Base-by-base conservation (phyloP, 2,329 filamentous ascomycete species). In the Trichophyton benhamiae region DNA sequence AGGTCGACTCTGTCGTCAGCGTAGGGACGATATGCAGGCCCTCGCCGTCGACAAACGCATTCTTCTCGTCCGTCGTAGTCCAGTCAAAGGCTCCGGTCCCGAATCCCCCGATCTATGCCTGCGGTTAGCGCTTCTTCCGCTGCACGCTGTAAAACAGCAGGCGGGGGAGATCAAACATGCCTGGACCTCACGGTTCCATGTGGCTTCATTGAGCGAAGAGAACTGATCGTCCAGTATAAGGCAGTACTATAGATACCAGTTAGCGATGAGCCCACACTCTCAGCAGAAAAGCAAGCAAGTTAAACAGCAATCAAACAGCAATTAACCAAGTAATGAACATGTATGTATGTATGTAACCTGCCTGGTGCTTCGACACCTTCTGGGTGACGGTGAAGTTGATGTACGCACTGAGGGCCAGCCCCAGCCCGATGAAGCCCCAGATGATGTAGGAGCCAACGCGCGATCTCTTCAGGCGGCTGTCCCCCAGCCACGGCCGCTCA, bases 1-100 rank as follows among this genome's bases (percentile, higher is more conserved):
- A 61, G 27, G 72, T 72, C 11, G 68, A 69, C 60, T 70, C 66
- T 38, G 65, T 69, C 17, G 79, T 81, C 17, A 82, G 69, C 0
- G 80, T 82, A 6, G 80, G 80, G n/a, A 80, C 76, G 58, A 83
- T 82, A 68, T 81, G 79, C 46, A 82, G 73, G n/a, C 79, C 79
- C 27, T 77, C 70, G 0, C 65, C 69, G 65, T 81, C 77, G 41
- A 77, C 72, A 67, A 77, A 82, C 13, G 76, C 71, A 68, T 83
- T 83, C 59, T 67, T 68, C 0, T 70, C 63, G 64, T 80, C 78
- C 2, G 69, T 72, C 4, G 80, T 82, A 0, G 80, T 81, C 80
- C 79, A 81, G 71, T 82, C 80, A 66, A 82, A 82, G 41, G 76
- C 73, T 15, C 78, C 78, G n/a, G 75, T 78, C 57, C 78, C 76